A percentile compares a stretch with the other conserved stretches of the same genome.
Conservation (phyloP, 2,329 filamentous ascomycete species). For the Neonectria hederae region DNA sequence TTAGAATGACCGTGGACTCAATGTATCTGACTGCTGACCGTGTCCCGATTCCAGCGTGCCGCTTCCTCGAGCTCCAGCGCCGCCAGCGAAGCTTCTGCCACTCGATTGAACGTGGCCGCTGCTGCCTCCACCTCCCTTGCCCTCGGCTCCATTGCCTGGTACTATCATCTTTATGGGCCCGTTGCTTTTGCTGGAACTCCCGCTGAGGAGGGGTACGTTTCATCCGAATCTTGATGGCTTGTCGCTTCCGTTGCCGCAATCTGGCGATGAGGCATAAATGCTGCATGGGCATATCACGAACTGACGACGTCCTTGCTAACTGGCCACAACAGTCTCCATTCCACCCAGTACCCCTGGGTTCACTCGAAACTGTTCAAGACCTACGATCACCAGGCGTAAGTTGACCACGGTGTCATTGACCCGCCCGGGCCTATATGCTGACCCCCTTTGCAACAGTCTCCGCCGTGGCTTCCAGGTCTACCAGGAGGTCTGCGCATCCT, state of each 20-base stretch:
- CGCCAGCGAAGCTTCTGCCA: conserved; percentile 74
- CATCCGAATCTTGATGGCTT: conserved; percentile 18
- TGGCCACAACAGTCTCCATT: conserved; percentile 76
- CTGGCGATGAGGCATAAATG: conserved; percentile 49
- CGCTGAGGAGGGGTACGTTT: conserved; percentile 95
- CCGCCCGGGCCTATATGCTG: conserved; percentile 25
- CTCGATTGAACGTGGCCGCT: conserved; percentile 87
- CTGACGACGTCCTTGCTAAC: conserved; percentile 41
- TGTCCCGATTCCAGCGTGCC: conserved; percentile 61
- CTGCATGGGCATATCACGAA: conserved; percentile 29
- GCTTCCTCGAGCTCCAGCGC: conserved; percentile 79
- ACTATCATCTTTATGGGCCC: conserved; percentile 94
- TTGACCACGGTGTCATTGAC: conserved; percentile 38
- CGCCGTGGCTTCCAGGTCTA: conserved; percentile 99
- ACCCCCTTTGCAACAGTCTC: conserved; percentile 66
- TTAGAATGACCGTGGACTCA: conserved; percentile 30
- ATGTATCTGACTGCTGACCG: conserved; percentile 51
- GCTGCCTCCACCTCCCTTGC: conserved; percentile 87
- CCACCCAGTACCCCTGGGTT: conserved; percentile 94
- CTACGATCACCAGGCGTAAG: conserved; percentile 96
- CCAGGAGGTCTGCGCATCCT: conserved; percentile 96
- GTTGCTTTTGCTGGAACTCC: conserved; percentile 89
- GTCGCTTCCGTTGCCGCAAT: conserved; percentile 14
- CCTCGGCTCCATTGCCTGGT: conserved; percentile 92
- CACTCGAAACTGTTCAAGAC: conserved; percentile 93